A percentile compares a stretch with the other conserved stretches of the same genome.
These are phyloP conservation scores for Thelonectria discophora DNA, from an alignment of 2,329 filamentous ascomycete genomes.

Conservation along the genomic window DNA sequence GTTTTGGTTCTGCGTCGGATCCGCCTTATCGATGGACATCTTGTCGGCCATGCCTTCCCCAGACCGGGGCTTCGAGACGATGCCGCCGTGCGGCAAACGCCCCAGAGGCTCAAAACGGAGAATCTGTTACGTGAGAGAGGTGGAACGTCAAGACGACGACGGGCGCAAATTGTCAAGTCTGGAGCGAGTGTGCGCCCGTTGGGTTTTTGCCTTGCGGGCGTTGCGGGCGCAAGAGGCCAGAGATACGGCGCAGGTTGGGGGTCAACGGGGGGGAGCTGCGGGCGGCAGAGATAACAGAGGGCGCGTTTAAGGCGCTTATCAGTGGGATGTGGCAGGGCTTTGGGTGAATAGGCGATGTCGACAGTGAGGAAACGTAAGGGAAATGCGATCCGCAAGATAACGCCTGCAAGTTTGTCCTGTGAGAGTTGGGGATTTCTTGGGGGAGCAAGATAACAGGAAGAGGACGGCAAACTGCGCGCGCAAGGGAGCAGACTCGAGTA, in stretches of 20 bases:
- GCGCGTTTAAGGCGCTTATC: constrained; percentile 45
- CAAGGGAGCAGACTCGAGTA: constrained; percentile 44
- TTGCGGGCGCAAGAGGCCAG: constrained; percentile 48
- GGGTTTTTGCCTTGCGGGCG: constrained; percentile 48
- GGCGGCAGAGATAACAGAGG: constrained; percentile 28
- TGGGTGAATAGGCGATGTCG: constrained; percentile 20
- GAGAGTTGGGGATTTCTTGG: constrained; percentile 38
- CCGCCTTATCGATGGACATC: constrained; percentile 71
- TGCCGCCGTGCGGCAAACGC: constrained; percentile 51
- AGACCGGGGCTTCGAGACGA: constrained; percentile 44
- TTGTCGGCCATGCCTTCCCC: constrained; percentile 68
- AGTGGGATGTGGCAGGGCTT: constrained; percentile 39
- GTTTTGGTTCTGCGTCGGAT: constrained; percentile 42
- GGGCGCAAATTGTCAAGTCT: constrained; percentile 42
- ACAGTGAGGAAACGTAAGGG: constrained; percentile 41
- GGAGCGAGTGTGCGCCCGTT: constrained; percentile 47
- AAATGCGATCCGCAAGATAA: constrained; percentile 45
- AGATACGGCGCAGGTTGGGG: constrained; percentile 42
- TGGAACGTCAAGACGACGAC: constrained; percentile 43
- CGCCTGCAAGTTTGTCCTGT: constrained; percentile 39
- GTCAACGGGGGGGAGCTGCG: constrained; percentile 40
- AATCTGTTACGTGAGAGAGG: constrained; percentile 47
- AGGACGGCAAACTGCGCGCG: constrained; percentile 30
- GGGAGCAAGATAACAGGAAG: constrained; percentile 45
- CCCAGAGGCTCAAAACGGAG: constrained; percentile 48